These are phyloP conservation scores for Lolium multiflorum DNA, from an alignment of 176 grass and related monocot species.

Conservation along the genomic window DNA sequence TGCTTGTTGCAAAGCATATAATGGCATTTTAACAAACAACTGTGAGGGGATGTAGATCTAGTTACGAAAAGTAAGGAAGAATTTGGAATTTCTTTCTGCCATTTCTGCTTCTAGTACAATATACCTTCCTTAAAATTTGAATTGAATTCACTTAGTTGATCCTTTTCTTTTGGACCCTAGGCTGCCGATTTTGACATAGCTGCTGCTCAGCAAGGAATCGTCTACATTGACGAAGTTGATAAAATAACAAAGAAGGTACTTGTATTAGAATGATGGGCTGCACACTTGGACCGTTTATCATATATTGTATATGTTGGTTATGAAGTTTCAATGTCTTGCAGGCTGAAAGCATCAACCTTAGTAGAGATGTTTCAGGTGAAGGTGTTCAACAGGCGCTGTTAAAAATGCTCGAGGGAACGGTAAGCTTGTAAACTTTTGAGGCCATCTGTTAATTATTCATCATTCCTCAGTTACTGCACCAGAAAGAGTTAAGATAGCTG, in stretches of 20 bases:
- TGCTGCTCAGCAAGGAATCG: conserved; percentile 77
- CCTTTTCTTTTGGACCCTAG: conserved; percentile 36
- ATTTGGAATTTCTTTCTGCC: neutral
- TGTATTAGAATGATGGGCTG: neutral
- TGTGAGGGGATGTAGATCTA: neutral
- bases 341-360: conserved; percentile 84
- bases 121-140: neutral
- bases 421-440: conserved; percentile 45
- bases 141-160: neutral
- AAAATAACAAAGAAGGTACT: conserved; percentile 86
- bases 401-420: conserved; percentile 88
- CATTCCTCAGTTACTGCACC: conserved; percentile 7
- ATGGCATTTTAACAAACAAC: neutral
- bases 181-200: conserved; percentile 78
- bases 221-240: conserved; percentile 89
- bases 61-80: neutral
- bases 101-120: neutral
- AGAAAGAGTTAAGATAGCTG: neutral
- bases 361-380: conserved; percentile 87
- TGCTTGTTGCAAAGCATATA: neutral
- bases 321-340: conserved; percentile 30
- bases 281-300: neutral
- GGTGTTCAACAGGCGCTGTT: conserved; percentile 83
- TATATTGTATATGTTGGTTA: conserved; percentile 15
- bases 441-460: neutral